Evolutionary conservation across 1,284 basidiomycete genomes (phyloP), one percentile per base, ranked within the genome.

Genomic region (Pseudozyma sp.): DNA sequence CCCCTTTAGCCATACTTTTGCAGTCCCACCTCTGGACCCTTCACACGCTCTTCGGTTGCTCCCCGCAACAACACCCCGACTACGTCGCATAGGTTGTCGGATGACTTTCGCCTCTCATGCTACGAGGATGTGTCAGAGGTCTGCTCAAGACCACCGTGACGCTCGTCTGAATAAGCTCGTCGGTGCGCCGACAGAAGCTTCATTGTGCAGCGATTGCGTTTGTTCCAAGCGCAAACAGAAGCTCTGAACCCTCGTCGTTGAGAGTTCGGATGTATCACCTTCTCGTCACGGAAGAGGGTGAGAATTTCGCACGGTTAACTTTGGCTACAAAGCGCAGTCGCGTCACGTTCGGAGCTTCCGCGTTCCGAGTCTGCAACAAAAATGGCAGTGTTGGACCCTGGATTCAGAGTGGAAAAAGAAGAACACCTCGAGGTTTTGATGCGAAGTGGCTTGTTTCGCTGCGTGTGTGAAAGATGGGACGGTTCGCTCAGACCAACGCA

Each of bases 331-430:
- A 40, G 16, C n/a, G 19, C 9, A 18, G 45, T 21, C 45, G 45
- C 45, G 45, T 48, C 45, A 48, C 45, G 45, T 48, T 16, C 31
- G 45, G 45, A 12, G 16, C 39, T 31, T 31, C 45, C 45, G 45
- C 45, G 45, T 12, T 21, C 21, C 45, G 45, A 21, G 7, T 12
- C 19, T 21, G 7, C 35, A n/a, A 12, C 18, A 44, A 10, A 44
- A 40, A 8, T n/a, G n/a, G 45, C 36, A 34, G 14, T 36, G 50
- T 34, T 50, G 55, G 55, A 57, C 55, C 55, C 55, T 57, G 55
- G 42, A 48, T 25, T 48, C 43, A 55, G n/a, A 55, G 38, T 35
- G 47, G 43, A 31, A 31, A 31, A 6, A 31, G 25, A 31, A 31
- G 25, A 31, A 31, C 25, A 31, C 25, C 6, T 31, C 25, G 25